Conservation (phyloP, 805 yeast genomes). For the Cyberlindnera mississippiensis region DNA sequence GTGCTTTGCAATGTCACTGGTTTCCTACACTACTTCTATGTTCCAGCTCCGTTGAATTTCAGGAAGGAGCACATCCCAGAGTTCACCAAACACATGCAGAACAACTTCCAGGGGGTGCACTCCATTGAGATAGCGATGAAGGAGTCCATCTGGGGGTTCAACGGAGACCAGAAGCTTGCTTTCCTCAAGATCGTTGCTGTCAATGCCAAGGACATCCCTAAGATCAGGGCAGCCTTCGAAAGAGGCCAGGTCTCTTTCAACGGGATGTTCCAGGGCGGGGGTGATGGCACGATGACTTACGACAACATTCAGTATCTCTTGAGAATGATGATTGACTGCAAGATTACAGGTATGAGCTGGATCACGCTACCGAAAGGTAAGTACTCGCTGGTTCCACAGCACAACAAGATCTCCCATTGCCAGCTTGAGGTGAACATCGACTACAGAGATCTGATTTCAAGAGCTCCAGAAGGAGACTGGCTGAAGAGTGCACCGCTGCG, state of each 20-base stretch:
- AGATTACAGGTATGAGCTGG: slow-evolving; percentile 97
- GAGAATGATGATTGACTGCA: slow-evolving; percentile 88
- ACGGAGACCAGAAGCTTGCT: slow-evolving; percentile 71
- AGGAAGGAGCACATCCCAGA: slow-evolving; percentile 46
- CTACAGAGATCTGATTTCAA: slow-evolving; percentile 67
- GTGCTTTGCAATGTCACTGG: slow-evolving; percentile 88
- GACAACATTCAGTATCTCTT: slow-evolving; percentile 87
- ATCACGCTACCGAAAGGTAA: slow-evolving; percentile 76
- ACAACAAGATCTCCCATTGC: slow-evolving; percentile 59
- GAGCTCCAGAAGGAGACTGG: slow-evolving; percentile 91
- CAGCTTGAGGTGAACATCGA: slow-evolving; percentile 79
- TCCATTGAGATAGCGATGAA: slow-evolving; percentile 62
- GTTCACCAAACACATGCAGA: slow-evolving; percentile 44
- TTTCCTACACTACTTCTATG: slow-evolving; percentile 85
- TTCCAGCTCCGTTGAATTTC: slow-evolving; percentile 84
- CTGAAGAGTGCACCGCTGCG: slow-evolving; percentile 90
- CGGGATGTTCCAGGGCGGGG: slow-evolving; percentile 54
- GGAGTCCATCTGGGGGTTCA: slow-evolving; percentile 93
- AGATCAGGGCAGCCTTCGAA: slow-evolving; percentile 77
- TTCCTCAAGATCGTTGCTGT: slow-evolving; percentile 71
- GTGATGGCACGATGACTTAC: slow-evolving; percentile 58
- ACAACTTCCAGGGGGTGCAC: slow-evolving; percentile 51
- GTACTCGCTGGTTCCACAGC: slow-evolving; percentile 46
- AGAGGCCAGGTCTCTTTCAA: slow-evolving; percentile 69
- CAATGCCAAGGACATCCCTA: slow-evolving; percentile 63